Conservation (phyloP, 768 basidiomycete genomes). For the Phlegmacium glaucopus region DNA sequence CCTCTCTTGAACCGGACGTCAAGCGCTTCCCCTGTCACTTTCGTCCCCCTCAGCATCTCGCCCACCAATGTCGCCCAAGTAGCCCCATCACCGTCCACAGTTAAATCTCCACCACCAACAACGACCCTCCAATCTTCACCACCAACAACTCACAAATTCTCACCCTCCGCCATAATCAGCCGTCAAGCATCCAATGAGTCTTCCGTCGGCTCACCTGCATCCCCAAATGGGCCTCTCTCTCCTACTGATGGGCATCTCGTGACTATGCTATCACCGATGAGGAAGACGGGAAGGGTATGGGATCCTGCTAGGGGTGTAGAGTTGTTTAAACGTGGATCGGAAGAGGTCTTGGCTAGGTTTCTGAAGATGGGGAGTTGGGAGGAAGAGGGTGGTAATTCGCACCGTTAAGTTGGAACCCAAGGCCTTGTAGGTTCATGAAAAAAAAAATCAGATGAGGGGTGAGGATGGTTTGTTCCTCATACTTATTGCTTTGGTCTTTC, state of each 20-base stretch:
- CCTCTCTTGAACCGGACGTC: conserved; percentile 12
- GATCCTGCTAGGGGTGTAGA: conserved; percentile 86
- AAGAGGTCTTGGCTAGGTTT: conserved; percentile 83
- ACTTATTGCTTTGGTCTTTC: neutral
- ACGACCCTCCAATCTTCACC: conserved; percentile 2
- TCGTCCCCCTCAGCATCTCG: conserved; percentile 9
- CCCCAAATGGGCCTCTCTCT: conserved; percentile 52
- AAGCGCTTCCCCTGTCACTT: conserved; percentile 10
- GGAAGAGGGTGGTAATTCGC: conserved; percentile 33
- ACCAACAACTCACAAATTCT: conserved; percentile 13
- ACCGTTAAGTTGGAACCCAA: conserved; percentile 15
- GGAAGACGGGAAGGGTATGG: conserved; percentile 67
- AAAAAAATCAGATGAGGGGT: no score
- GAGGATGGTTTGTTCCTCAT: no score
- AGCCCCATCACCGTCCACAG: neutral
- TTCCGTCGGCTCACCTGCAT: conserved; percentile 47
- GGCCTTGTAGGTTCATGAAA: neutral
- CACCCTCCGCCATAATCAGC: conserved; percentile 22
- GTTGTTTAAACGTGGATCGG: conserved; percentile 81
- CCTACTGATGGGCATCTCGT: conserved; percentile 38
- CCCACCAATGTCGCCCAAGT: conserved; percentile 5
- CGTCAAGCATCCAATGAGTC: conserved; percentile 50
- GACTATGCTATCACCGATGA: conserved; percentile 25
- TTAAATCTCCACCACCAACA: no score
- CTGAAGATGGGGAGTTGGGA: conserved; percentile 77